These are phyloP conservation scores for Zygosaccharomyces sapae DNA, from an alignment of 1,139 yeast genomes.

Conservation along the genomic window DNA sequence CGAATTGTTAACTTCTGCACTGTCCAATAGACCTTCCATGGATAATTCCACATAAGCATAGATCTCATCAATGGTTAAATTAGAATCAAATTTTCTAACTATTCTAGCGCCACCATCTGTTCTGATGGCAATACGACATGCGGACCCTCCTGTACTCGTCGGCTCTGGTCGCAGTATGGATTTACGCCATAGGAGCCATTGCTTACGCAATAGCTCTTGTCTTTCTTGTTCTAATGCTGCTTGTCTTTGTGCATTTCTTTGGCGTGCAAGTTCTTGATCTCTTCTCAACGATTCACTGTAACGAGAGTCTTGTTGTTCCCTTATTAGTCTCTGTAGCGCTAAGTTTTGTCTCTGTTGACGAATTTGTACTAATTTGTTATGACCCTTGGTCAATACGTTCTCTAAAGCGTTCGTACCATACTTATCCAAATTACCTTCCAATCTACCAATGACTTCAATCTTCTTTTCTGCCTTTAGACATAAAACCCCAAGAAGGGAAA, in stretches of 20 bases:
- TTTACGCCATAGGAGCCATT: constrained; percentile 50
- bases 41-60: constrained; percentile 55
- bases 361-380: constrained; percentile 55
- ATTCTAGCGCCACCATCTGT: constrained; percentile 49
- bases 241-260: constrained; percentile 28
- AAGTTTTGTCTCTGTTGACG: constrained; percentile 60
- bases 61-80: constrained; percentile 48
- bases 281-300: constrained; percentile 61
- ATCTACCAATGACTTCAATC: constrained; percentile 60
- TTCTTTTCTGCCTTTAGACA: constrained; percentile 55
- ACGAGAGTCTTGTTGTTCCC: constrained; percentile 74
- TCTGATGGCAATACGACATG: constrained; percentile 57
- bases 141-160: constrained; percentile 21
- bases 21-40: constrained; percentile 36
- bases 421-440: constrained; percentile 54
- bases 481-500: constrained; percentile 72
- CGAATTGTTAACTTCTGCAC: constrained; percentile 18
- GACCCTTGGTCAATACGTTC: constrained; percentile 49
- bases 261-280: constrained; percentile 40
- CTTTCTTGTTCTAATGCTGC: constrained; percentile 31
- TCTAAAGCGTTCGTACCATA: constrained; percentile 36
- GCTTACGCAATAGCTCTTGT: constrained; percentile 27
- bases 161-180: constrained; percentile 40
- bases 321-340: constrained; percentile 54
- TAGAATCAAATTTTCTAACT: constrained; percentile 46